Evolutionary conservation across 1,139 yeast species (phyloP).

Genomic region (Arxiozyma slooffiae): DNA sequence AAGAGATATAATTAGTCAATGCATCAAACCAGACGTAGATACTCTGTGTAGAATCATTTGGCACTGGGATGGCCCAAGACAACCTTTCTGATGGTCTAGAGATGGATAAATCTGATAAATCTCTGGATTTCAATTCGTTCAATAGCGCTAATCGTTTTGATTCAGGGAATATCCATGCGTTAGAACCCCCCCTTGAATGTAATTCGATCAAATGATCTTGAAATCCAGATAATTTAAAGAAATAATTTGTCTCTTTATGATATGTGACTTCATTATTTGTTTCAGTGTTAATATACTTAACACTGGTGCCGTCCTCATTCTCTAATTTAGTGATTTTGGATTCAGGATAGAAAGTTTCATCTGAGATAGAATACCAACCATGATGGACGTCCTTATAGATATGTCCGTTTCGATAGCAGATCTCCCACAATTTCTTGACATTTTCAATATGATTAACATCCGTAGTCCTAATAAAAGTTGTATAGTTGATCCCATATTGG

Average conservation of each 20-base stretch:
- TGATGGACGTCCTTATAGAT: slow-evolving; percentile 75
- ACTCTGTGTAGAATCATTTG: slow-evolving; percentile 64
- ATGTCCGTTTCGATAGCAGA: slow-evolving; percentile 47
- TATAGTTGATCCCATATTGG: slow-evolving; percentile 47
- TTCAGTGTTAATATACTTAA: slow-evolving; percentile 48
- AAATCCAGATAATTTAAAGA: slow-evolving; percentile 61
- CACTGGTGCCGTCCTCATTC: slow-evolving; percentile 15
- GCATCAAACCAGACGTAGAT: slow-evolving; percentile 99
- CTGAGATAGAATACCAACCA: slow-evolving; percentile 94
- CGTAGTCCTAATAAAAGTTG: slow-evolving; percentile 84
- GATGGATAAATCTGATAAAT: slow-evolving; percentile 61
- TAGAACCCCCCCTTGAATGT: slow-evolving; percentile 33
- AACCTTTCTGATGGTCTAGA: slow-evolving; percentile 74
- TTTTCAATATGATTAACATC: slow-evolving; percentile 64
- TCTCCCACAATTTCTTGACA: slow-evolving; percentile 61
- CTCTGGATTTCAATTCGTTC: slow-evolving; percentile 43
- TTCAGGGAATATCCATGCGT: slow-evolving; percentile 52
- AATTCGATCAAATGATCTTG: slow-evolving; percentile 41
- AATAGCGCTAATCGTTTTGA: slow-evolving; percentile 48
- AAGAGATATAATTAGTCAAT: slow-evolving; percentile 69
- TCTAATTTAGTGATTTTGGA: slow-evolving; percentile 48
- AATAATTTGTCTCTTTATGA: slow-evolving; percentile 78
- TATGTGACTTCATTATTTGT: slow-evolving; percentile 65
- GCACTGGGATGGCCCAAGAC: slow-evolving; percentile 87
- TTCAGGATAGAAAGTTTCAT: slow-evolving; percentile 89